Percentiles rank a stretch among this genome's conserved stretches.
These are phyloP conservation scores for Candolleomyces eurysporus DNA, from an alignment of 768 basidiomycete species.

Conservation along the genomic window DNA sequence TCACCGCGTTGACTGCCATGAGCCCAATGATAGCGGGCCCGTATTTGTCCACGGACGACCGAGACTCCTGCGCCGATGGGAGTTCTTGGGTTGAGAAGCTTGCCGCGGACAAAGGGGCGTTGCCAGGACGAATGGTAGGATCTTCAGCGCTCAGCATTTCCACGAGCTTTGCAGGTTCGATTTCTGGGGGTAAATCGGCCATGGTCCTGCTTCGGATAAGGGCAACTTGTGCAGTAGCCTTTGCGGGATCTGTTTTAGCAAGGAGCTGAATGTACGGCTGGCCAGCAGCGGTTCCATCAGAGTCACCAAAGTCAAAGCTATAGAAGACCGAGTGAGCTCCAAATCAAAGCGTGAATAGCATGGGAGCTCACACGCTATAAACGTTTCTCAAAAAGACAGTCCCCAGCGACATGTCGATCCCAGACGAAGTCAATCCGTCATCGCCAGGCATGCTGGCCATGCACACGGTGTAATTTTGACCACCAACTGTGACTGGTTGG, in stretches of 20 bases:
- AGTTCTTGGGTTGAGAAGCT: not conserved
- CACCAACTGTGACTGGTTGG: constrained; percentile 20
- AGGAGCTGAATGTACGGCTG: constrained; percentile 12
- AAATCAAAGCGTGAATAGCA: not conserved
- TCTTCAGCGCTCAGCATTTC: not conserved
- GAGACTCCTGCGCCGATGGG: not conserved
- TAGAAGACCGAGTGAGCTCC: not conserved
- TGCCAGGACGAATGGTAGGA: not conserved
- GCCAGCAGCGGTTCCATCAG: not conserved
- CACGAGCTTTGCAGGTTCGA: not conserved
- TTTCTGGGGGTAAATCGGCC: not conserved
- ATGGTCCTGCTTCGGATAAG: not conserved
- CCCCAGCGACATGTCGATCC: constrained; percentile 16
- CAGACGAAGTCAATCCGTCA: constrained; percentile 22
- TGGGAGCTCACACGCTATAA: constrained; percentile 8
- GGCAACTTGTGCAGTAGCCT: not conserved
- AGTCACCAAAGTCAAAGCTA: constrained; percentile 10
- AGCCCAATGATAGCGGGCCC: not conserved
- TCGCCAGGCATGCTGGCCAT: constrained; percentile 28
- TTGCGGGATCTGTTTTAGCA: not conserved
- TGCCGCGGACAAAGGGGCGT: no score
- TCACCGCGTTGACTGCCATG: not conserved
- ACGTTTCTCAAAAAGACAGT: constrained; percentile 10
- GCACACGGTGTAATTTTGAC: constrained; percentile 38
- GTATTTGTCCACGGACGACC: not conserved